A percentile compares a stretch with the other conserved stretches of the same genome.
These are phyloP conservation scores for Neofusicoccum laricinum DNA, from an alignment of 2,329 filamentous ascomycete genomes.

Conservation along the genomic window DNA sequence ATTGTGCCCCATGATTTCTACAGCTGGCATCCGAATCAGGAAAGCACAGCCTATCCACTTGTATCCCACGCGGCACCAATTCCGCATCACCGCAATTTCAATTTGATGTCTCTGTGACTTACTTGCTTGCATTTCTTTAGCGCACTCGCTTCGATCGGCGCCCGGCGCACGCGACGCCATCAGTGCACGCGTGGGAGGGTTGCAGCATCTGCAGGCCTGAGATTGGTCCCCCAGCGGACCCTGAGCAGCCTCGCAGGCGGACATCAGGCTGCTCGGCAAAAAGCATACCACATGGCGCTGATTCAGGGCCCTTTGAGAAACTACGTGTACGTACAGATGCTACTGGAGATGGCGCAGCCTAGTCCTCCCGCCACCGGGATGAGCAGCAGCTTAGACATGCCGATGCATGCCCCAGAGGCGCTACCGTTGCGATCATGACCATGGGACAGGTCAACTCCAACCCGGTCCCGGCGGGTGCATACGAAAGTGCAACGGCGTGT, in stretches of 20 bases:
- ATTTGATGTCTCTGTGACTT: neutral
- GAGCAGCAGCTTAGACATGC: neutral
- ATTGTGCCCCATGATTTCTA: neutral
- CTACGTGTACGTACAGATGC: neutral
- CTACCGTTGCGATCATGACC: neutral
- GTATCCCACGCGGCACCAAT: constrained; percentile 1
- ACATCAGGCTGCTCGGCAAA: constrained; percentile 8
- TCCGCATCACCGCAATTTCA: constrained; percentile 8
- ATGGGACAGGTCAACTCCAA: neutral
- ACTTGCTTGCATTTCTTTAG: neutral
- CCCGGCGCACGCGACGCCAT: neutral
- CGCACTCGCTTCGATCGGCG: neutral
- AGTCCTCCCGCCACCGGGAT: neutral
- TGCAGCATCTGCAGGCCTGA: neutral
- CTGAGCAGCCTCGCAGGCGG: neutral
- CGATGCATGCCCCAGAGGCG: neutral
- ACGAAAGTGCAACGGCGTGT: neutral
- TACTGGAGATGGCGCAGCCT: neutral
- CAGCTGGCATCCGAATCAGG: neutral
- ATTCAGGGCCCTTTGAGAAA: neutral
- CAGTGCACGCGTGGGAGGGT: constrained; percentile 1
- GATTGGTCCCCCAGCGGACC: neutral
- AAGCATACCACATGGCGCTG: neutral
- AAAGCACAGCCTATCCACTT: neutral
- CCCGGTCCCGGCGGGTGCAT: neutral